Evolutionary conservation across 192 early-diverging fungal genomes (phyloP).

Genomic region (Dispira simplex): DNA sequence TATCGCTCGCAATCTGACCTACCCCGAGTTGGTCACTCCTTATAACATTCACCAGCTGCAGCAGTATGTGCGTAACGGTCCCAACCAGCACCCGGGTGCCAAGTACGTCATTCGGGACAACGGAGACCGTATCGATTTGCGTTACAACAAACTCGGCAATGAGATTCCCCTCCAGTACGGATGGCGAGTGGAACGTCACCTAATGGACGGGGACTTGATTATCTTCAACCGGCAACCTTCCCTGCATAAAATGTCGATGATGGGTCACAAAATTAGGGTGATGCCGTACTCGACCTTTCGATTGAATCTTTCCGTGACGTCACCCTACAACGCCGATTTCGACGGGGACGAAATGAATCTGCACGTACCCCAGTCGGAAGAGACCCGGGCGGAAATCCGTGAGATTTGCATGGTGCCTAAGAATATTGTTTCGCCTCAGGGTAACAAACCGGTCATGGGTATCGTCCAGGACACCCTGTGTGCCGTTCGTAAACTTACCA

Average conservation of each 20-base stretch:
- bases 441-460: conserved; percentile 98
- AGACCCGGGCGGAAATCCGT: conserved; percentile 87
- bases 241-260: conserved; percentile 99
- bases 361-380: conserved; percentile 94
- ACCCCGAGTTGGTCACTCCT: conserved; percentile 91
- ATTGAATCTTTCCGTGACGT: conserved; percentile 90
- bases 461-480: conserved; percentile 99
- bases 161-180: conserved; percentile 80
- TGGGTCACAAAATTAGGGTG: conserved; percentile 92
- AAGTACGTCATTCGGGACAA: conserved; percentile 93
- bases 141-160: conserved; percentile 63
- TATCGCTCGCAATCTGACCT: conserved; percentile 94
- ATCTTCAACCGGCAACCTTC: conserved; percentile 99
- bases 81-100: conserved; percentile 87
- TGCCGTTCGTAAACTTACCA: conserved; percentile 89
- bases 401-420: conserved; percentile 97
- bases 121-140: conserved; percentile 84
- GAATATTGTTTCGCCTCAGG: conserved; percentile 94
- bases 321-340: conserved; percentile 99
- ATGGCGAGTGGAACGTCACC: conserved; percentile 88
- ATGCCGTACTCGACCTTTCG: conserved; percentile 99
- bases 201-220: conserved; percentile 88
- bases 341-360: conserved; percentile 99
- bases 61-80: conserved; percentile 77
- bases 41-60: conserved; percentile 89